phyloP scores from a whole-genome alignment of 768 basidiomycete species.

The Termitomyces sp. region DNA sequence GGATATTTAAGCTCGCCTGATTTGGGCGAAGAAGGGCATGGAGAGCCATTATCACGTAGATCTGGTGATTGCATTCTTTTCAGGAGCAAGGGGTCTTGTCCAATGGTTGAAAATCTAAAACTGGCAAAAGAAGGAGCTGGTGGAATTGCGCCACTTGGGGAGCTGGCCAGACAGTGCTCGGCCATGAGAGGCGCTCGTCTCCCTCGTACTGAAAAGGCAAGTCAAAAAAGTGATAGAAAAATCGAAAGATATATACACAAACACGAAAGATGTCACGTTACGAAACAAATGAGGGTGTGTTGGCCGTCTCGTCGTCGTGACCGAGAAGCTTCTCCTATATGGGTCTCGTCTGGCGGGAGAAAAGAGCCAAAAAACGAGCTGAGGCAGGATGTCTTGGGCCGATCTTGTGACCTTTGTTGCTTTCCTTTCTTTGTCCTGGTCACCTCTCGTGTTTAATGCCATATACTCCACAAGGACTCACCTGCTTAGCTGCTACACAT shows the following conservation, averaged over 20 bases:
- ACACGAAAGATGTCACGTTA: background rate
- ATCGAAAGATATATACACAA: background rate
- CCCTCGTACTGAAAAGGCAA: background rate
- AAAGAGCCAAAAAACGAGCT: background rate
- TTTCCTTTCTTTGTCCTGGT: background rate
- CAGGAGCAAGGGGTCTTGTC: constrained; percentile 49
- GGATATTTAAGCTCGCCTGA: constrained; percentile 13
- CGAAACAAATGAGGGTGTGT: too few relatives aligned
- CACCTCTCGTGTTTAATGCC: background rate
- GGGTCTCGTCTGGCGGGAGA: background rate
- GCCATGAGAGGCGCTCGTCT: background rate
- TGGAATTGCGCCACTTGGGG: constrained; percentile 14
- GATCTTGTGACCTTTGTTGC: constrained; percentile 5
- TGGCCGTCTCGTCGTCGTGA: background rate
- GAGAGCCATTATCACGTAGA: constrained; percentile 19
- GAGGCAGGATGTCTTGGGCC: background rate
- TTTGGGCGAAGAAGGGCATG: constrained; percentile 21
- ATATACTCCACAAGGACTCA: background rate
- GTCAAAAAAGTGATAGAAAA: background rate
- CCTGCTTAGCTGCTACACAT: background rate
- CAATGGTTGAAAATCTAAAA: constrained; percentile 52
- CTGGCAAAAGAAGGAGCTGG: constrained; percentile 38
- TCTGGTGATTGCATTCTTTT: constrained; percentile 38
- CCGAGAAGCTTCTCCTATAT: background rate
- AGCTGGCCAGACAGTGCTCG: background rate